Evolutionary conservation across 78 protist species (phyloP), one percentile per base, ranked within the genome.

Genomic region (Mantamonas sphyraenae): DNA sequence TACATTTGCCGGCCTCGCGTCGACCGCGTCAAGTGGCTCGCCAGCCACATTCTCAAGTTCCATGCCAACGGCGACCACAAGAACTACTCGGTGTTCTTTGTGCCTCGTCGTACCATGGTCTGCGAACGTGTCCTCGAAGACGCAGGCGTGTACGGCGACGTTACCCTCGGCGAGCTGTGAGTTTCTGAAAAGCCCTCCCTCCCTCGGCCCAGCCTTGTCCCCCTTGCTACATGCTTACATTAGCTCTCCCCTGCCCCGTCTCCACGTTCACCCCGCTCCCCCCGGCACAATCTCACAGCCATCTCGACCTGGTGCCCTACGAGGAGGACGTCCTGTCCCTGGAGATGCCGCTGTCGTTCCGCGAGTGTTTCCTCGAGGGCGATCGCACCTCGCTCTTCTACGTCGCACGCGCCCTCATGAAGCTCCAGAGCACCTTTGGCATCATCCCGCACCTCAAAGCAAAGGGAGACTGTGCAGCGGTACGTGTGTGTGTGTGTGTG

Each of bases 251-350:
- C 12, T 47, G n/a, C 53, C 53, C 16, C 12, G 12, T 47, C 16
- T 47, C 28, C 16, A 19, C 53, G 16, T 19, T 47, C 53, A 47
- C 16, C 12, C 16, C 16, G 12, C 16, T 16, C 53, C 53, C 16
- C 53, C 53, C 53, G 12, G 12, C 53, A 47, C 28, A 47, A 47
- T 12, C 53, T 47, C 28, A 47, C 14, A 47, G 19, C 35, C 73
- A 73, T 3, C 28, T 92, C 10, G 92, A 85, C 50, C 34, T 94
- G 14, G 24, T 94, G 20, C 94, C 95, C 2, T 58, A 85, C 39
- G 96, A 92, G 30, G 73, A 74, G 40, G 98, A 94, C 58, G 68
- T 93, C 20, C 71, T 94, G 12, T 80, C 94, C 30, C 33, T 94
- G 55, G 95, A 92, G 38, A 22, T 77, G 20, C 57, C 63, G 5